These are phyloP conservation scores for Artomyces pyxidatus DNA, from an alignment of 768 basidiomycete species.

Conservation along the genomic window DNA sequence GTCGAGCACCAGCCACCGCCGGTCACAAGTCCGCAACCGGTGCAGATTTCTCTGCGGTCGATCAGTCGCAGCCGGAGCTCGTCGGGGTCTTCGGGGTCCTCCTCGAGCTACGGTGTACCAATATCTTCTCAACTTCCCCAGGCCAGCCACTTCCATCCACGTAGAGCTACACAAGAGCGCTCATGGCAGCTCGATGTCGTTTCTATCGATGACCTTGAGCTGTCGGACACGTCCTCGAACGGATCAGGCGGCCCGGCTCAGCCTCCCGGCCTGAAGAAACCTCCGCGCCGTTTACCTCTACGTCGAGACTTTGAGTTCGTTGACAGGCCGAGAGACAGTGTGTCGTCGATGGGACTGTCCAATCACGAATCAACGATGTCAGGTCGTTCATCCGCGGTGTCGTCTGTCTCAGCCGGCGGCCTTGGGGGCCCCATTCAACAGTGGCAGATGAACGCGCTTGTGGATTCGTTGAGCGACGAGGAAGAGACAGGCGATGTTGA, in stretches of 20 bases:
- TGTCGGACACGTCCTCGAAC: slow-evolving; percentile 71
- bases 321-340: slow-evolving; percentile 55
- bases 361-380: slow-evolving; percentile 50
- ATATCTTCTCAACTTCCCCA: slow-evolving; percentile 3
- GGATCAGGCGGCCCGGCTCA: slow-evolving; percentile 28
- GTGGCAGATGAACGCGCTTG: slow-evolving; percentile 77
- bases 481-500: slow-evolving; percentile 76
- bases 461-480: slow-evolving; percentile 65
- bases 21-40: background rate
- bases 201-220: slow-evolving; percentile 70
- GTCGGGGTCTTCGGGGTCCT: slow-evolving; percentile 13
- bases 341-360: slow-evolving; percentile 70
- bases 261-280: slow-evolving; percentile 39
- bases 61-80: slow-evolving; percentile 4
- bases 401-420: slow-evolving; percentile 27
- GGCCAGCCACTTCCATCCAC: slow-evolving; percentile 6
- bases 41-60: slow-evolving; percentile 1
- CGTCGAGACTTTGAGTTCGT: slow-evolving; percentile 80
- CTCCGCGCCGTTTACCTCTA: slow-evolving; percentile 53
- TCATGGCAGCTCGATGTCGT: slow-evolving; percentile 65
- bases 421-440: slow-evolving; percentile 52
- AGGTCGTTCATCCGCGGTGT: slow-evolving; percentile 29
- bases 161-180: slow-evolving; percentile 28
- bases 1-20: background rate
- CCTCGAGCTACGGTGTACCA: slow-evolving; percentile 16